Percentiles rank a stretch among this genome's conserved stretches.
Evolutionary conservation across 495 filamentous ascomycete genomes (phyloP).

Genomic region (Apiosordaria backusii): DNA sequence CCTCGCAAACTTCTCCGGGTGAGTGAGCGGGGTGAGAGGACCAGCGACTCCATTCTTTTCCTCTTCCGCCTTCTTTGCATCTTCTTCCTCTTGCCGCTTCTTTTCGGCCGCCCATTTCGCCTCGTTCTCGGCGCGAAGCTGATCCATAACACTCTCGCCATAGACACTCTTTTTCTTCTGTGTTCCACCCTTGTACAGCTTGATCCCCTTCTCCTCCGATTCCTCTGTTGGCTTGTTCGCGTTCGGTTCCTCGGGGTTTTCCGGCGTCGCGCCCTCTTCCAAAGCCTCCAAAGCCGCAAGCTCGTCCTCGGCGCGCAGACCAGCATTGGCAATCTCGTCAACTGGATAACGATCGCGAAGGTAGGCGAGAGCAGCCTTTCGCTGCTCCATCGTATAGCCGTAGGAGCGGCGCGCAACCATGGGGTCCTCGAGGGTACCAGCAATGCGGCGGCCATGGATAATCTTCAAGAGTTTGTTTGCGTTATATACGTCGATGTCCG

Average conservation of each 20-base stretch:
- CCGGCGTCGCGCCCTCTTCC: constrained; percentile 33
- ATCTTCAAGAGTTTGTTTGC: constrained; percentile 66
- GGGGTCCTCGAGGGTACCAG: constrained; percentile 67
- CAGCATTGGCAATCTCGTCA: constrained; percentile 66
- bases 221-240: constrained; percentile 43
- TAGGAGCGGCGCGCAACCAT: constrained; percentile 30
- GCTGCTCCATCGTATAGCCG: constrained; percentile 31
- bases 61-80: constrained; percentile 50
- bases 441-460: constrained; percentile 69
- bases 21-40: constrained; percentile 44
- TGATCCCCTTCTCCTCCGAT: constrained; percentile 29
- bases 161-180: constrained; percentile 34
- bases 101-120: constrained; percentile 45
- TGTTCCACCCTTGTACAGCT: constrained; percentile 28
- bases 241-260: constrained; percentile 22
- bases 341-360: constrained; percentile 65
- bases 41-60: constrained; percentile 43
- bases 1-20: constrained; percentile 25
- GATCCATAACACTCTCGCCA: constrained; percentile 47
- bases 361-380: constrained; percentile 58
- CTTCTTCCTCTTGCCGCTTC: constrained; percentile 44
- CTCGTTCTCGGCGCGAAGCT: constrained; percentile 44
- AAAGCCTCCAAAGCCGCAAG: constrained; percentile 56
- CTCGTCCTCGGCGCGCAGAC: constrained; percentile 53
- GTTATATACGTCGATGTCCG: constrained; percentile 40